Base-by-base conservation (phyloP, 305 asterid species). In the Fraxinus dipetala region DNA sequence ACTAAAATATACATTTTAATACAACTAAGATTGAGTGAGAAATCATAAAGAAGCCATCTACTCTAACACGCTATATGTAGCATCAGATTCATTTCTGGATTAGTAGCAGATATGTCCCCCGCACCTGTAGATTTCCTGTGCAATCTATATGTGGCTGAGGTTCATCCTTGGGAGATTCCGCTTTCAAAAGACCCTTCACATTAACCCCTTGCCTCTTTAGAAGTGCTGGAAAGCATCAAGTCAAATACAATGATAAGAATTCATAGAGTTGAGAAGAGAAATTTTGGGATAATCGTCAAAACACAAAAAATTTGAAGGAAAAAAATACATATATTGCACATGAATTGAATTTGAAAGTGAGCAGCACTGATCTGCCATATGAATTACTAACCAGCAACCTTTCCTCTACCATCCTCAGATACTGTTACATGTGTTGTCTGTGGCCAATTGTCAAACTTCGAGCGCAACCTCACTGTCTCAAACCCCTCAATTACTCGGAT, bases 121-220 rank as follows among this genome's bases (percentile, higher is more conserved):
- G 78, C 87, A 97, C 99, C 99, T 95, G 96, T 89, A 97, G 89
- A 89, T 95, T 86, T 80, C 99, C 99, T 0, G 99, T 92, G 91
- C 98, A 93, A 82, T 97, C 99, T 83, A 97, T 95, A 86, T 85
- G 85, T 56, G 92, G 92, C 83, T 89, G 95, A 78, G 96, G 94
- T 84, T 95, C 99, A 86, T 95, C 99, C 90, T 92, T 97, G 38
- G 95, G 93, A 79, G 99, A 87, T 80, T 94, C 92, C 63, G 98
- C 93, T 92, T 97, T 97, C 86, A 93, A 85, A 85, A 97, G 91
- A 76, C 99, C 99, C 90, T 90, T 95, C 88, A 93, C 99, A 11
- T 95, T 93, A 83, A 97, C 83, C 88, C 99, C 99, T 89, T 93
- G 98, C 83, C 99, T 94, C 91, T 93, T 95, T 79, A 97, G 86